Evolutionary conservation across 306 rosid genomes (phyloP).

Genomic region (Casuarina glauca): DNA sequence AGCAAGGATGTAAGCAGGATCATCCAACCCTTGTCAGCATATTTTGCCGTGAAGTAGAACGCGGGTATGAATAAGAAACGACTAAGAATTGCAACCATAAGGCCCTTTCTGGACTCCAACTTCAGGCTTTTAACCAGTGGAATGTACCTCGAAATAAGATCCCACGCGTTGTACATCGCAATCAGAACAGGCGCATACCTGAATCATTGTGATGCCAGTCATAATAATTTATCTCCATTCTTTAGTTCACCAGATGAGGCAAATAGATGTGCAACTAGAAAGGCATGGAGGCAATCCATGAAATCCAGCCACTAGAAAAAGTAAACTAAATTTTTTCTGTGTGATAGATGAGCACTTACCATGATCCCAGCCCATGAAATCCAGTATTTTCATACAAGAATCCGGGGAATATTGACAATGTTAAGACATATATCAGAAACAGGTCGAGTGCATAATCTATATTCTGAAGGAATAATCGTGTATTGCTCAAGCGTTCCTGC

Average conservation of each 20-base stretch:
- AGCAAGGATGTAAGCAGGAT: slow-evolving; percentile 63
- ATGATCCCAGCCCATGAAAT: slow-evolving; percentile 65
- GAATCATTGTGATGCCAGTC: slow-evolving; percentile 16
- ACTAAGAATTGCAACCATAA: slow-evolving; percentile 39
- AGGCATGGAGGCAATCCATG: background rate
- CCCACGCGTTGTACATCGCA: slow-evolving; percentile 61
- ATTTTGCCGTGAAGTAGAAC: slow-evolving; percentile 79
- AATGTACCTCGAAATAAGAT: slow-evolving; percentile 62
- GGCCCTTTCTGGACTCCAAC: slow-evolving; percentile 69
- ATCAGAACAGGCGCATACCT: slow-evolving; percentile 80
- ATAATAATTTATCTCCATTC: background rate
- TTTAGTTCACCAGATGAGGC: background rate
- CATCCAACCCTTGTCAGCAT: slow-evolving; percentile 87
- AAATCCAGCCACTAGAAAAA: too few relatives aligned
- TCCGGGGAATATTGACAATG: slow-evolving; percentile 85
- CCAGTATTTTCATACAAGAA: slow-evolving; percentile 89
- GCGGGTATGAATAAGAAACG: slow-evolving; percentile 72
- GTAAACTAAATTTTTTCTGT: too few relatives aligned
- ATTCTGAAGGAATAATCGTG: slow-evolving; percentile 49
- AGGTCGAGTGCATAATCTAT: slow-evolving; percentile 59
- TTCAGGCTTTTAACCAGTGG: slow-evolving; percentile 60
- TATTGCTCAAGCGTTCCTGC: slow-evolving; percentile 50
- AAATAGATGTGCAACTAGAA: background rate
- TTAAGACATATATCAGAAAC: slow-evolving; percentile 56
- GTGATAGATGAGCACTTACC: slow-evolving; percentile 40